Evolutionary conservation across 176 grass and related monocot species (phyloP).

Genomic region (Zoysia pacifica): DNA sequence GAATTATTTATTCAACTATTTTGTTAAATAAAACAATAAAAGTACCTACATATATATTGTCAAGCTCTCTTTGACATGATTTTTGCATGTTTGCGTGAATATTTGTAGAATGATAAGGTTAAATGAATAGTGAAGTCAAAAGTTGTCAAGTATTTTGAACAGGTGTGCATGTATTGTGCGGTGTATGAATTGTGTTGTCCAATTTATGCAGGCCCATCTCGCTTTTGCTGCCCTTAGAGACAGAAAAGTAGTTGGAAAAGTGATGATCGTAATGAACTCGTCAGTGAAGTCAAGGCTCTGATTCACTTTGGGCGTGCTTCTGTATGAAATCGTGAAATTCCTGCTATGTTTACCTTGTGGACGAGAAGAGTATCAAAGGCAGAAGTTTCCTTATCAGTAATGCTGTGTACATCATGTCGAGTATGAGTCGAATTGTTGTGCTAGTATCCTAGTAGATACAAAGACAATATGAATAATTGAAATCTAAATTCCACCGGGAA

Average conservation of each 20-base stretch:
- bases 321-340: neutral
- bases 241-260: conserved; percentile 77
- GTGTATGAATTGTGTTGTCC: neutral
- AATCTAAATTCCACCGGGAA: neutral
- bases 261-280: conserved; percentile 65
- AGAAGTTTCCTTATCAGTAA: conserved; percentile 7
- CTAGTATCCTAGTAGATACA: neutral
- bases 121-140: too few relatives aligned
- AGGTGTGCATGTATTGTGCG: neutral
- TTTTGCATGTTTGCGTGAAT: too few relatives aligned
- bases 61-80: too few relatives aligned
- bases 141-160: too few relatives aligned
- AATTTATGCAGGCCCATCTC: conserved; percentile 67
- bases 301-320: neutral
- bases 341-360: neutral
- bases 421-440: neutral
- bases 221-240: conserved; percentile 85
- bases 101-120: too few relatives aligned
- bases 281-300: conserved; percentile 69
- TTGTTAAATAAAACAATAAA: too few relatives aligned
- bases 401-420: neutral
- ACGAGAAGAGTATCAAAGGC: neutral
- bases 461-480: neutral
- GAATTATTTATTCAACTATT: too few relatives aligned
- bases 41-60: too few relatives aligned